Conservation (phyloP, 139 green algal species). For the Chlamydomonas incerta region DNA sequence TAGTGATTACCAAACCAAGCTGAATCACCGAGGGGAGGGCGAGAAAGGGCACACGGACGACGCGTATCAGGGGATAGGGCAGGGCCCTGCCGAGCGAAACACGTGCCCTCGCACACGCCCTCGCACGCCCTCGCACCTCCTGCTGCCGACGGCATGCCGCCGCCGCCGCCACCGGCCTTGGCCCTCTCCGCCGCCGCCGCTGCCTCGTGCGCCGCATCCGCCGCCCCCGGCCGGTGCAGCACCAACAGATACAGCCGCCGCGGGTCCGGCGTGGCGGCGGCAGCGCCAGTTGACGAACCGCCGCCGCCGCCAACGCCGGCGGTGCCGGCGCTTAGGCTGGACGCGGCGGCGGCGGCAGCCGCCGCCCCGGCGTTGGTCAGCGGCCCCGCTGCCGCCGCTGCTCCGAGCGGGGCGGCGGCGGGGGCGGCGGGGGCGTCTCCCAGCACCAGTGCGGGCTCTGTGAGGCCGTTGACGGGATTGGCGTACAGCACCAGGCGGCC, state of each 20-base stretch:
- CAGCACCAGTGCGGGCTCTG: slow-evolving; percentile 75
- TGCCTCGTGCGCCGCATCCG: slow-evolving; percentile 45
- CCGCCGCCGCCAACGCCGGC: too few relatives aligned
- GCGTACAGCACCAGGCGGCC: slow-evolving; percentile 74
- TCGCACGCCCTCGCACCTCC: too few relatives aligned
- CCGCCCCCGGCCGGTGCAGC: slow-evolving; percentile 50
- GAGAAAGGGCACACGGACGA: too few relatives aligned
- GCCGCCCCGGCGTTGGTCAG: background rate
- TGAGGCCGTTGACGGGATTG: slow-evolving; percentile 60
- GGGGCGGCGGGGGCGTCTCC: slow-evolving; percentile 19
- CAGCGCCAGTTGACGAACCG: background rate
- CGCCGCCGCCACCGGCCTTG: background rate
- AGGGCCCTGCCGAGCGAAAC: too few relatives aligned
- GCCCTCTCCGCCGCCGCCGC: slow-evolving; percentile 4
- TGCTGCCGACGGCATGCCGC: background rate
- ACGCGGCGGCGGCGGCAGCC: background rate
- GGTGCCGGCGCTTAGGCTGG: background rate
- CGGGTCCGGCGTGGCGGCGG: background rate
- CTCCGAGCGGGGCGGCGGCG: background rate
- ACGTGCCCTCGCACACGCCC: too few relatives aligned
- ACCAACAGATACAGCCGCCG: slow-evolving; percentile 61
- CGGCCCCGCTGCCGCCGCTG: background rate
- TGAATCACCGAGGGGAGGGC: too few relatives aligned
- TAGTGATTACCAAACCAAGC: too few relatives aligned
- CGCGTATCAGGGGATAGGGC: too few relatives aligned